These are phyloP conservation scores for Austroboletus eburneus DNA, from an alignment of 768 basidiomycete genomes.

Conservation along the genomic window DNA sequence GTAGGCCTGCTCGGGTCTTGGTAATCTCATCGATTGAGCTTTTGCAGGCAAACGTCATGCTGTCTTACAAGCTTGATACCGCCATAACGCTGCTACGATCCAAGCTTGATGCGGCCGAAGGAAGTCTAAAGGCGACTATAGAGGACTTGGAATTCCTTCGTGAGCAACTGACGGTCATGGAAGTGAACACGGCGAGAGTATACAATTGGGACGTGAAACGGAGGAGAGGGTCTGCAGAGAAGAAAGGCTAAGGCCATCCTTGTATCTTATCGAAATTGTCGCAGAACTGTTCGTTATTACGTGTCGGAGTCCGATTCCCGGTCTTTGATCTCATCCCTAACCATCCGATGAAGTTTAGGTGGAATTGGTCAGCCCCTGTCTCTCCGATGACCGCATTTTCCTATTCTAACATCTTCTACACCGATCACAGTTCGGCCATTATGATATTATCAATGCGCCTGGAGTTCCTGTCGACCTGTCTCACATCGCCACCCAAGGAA, in stretches of 20 bases:
- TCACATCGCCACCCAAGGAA: constrained; percentile 93
- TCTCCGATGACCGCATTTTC: constrained; percentile 63
- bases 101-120: constrained; percentile 72
- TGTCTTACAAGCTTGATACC: constrained; percentile 80
- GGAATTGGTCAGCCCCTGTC: constrained; percentile 97
- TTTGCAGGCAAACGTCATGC: constrained; percentile 93
- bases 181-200: constrained; percentile 89
- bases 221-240: constrained; percentile 47
- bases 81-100: constrained; percentile 70
- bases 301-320: too few species aligned
- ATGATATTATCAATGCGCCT: constrained; percentile 96
- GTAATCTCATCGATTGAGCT: not conserved
- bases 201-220: constrained; percentile 96
- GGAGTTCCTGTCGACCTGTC: constrained; percentile 95
- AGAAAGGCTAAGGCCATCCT: constrained; percentile 19
- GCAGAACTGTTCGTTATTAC: too few species aligned
- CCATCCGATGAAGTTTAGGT: constrained; percentile 47
- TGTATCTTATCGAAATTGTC: too few species aligned
- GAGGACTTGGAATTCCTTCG: constrained; percentile 91
- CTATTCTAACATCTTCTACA: constrained; percentile 1
- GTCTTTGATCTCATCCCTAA: too few species aligned
- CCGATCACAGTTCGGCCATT: constrained; percentile 66
- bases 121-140: constrained; percentile 58
- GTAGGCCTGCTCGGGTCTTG: constrained; percentile 45
- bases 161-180: constrained; percentile 96